A percentile compares a stretch with the other conserved stretches of the same genome.
phyloP scores from a whole-genome alignment of 768 basidiomycete species.

The Trametes sanguinea region DNA sequence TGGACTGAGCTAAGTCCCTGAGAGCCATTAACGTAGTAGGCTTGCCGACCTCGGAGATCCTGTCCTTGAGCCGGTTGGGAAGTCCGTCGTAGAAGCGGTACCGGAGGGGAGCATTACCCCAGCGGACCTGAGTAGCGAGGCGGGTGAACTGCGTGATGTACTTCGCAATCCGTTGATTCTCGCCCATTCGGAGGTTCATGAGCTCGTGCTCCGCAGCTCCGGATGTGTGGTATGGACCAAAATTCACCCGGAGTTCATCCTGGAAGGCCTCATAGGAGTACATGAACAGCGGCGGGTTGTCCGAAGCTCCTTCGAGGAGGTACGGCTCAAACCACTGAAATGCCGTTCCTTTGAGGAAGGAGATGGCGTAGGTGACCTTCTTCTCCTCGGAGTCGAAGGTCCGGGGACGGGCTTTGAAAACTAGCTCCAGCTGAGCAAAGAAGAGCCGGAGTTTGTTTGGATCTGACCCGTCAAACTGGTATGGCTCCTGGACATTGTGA shows the following conservation, averaged over 20 bases:
- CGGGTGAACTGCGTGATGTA: slow-evolving; percentile 12
- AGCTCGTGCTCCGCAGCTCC: slow-evolving; percentile 2
- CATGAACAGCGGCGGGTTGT: neutral
- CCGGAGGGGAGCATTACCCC: slow-evolving; percentile 17
- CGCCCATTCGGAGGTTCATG: neutral
- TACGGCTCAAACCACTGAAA: neutral
- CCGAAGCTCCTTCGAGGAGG: no score
- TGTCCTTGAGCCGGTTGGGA: slow-evolving; percentile 18
- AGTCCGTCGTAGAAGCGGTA: slow-evolving; percentile 21
- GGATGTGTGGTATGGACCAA: neutral
- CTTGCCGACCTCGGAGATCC: slow-evolving; percentile 11
- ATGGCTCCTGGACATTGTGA: no score
- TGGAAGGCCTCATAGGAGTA: neutral
- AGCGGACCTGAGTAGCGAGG: slow-evolving; percentile 3
- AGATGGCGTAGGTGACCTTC: slow-evolving; percentile 8
- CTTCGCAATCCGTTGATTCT: slow-evolving; percentile 8
- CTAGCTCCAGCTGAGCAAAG: no score
- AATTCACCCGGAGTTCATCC: neutral
- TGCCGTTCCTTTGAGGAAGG: neutral
- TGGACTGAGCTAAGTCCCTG: neutral
- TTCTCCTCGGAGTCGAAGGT: slow-evolving; percentile 5
- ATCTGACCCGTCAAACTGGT: no score
- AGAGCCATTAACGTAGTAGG: neutral
- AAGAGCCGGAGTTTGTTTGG: no score
- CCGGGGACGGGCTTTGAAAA: neutral